Evolutionary conservation across 768 basidiomycete genomes (phyloP), one percentile per base, ranked within the genome.

Genomic region (Kwoniella mangroviensis): DNA sequence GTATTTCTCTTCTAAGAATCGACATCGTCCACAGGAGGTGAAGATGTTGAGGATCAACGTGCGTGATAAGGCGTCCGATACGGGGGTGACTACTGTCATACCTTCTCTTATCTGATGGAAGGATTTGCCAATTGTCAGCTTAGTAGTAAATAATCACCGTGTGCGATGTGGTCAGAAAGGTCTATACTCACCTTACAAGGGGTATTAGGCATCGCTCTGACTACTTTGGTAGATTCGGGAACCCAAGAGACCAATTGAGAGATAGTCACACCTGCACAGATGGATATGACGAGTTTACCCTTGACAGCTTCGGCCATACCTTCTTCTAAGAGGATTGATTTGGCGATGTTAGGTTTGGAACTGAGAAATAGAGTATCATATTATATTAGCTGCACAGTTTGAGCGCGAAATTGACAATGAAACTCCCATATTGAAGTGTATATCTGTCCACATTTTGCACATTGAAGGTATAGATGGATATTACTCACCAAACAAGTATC

Each of bases 181-280:
- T 3, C 13, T 49, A 19, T 49, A 74, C 88, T 68, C 70, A 94
- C 96, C 83, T 92, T 92, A 85, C 92, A 93, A 21, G 97, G 94
- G 2, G 96, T 98, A 80, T 99, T 99, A 73, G 97, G 95, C 97
- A 99, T 99, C 12, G 94, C 92, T 67, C 97, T 90, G 69, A 98
- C 90, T 69, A 98, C 91, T 75, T 88, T 89, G 53, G 93, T 93
- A n/a, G 86, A 86, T 2, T 90, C 86, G 26, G 85, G 85, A 41
- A 94, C 92, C 91, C 91, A 91, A 5, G 83, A 86, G 55, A 86
- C 84, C 45, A 98, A 85, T 82, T 98, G 95, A 42, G 85, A 72
- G 73, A 98, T 91, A 34, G 92, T 98, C 4, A 97, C 91, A 74
- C 97, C 97, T n/a, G 97, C 95, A 41, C 98, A 90, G 81, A 98